These are phyloP conservation scores for Penicillium sp. DNA, from an alignment of 2,329 filamentous ascomycete genomes.

Conservation along the genomic window DNA sequence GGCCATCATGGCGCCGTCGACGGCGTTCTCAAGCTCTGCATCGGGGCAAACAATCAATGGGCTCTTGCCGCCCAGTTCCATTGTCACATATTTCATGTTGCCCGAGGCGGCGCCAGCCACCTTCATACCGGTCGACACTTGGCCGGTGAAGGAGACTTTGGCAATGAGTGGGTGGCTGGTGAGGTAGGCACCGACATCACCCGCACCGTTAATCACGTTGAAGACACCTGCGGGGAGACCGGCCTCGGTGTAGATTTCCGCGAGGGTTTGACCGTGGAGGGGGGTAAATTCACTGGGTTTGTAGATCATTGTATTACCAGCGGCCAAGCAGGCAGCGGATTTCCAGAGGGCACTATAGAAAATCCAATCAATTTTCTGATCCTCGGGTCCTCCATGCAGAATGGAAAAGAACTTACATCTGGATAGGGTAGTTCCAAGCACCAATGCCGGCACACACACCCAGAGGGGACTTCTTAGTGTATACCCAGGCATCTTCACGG, in stretches of 20 bases:
- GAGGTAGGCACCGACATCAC: constrained; percentile 72
- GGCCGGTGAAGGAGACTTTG: constrained; percentile 88
- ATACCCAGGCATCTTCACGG: constrained; percentile 74
- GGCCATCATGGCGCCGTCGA: constrained; percentile 86
- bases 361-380: constrained; percentile 3
- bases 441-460: constrained; percentile 85
- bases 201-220: constrained; percentile 80
- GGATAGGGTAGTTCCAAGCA: constrained; percentile 90
- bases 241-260: constrained; percentile 73
- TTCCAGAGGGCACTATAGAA: constrained; percentile 70
- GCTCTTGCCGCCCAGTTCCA: constrained; percentile 88
- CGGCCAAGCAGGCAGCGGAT: constrained; percentile 78
- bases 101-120: constrained; percentile 73
- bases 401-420: constrained; percentile 55
- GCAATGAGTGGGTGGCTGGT: constrained; percentile 70
- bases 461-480: constrained; percentile 76
- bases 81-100: constrained; percentile 85
- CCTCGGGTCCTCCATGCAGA: background rate
- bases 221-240: constrained; percentile 80
- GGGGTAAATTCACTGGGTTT: constrained; percentile 87
- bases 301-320: constrained; percentile 87
- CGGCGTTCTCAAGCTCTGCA: constrained; percentile 74
- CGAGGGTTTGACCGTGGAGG: constrained; percentile 73
- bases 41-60: constrained; percentile 78
- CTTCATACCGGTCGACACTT: constrained; percentile 78